Base-by-base conservation (phyloP, 306 rosid genomes). In the Macrotyloma uniflorum region DNA sequence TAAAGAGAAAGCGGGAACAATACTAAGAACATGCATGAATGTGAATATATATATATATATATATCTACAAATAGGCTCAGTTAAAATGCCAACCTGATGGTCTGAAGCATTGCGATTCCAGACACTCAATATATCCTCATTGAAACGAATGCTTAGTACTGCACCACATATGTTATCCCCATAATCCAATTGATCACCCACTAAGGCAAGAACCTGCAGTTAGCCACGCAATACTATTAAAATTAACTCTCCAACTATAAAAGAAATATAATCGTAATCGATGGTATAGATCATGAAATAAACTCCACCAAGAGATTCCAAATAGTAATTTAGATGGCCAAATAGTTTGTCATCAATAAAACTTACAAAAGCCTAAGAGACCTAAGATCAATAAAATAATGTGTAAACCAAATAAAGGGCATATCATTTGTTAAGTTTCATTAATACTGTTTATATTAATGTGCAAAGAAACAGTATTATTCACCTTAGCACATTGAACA, bases 91-190 rank as follows among this genome's bases (percentile, higher is more conserved):
- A 77, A 92, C 97, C 97, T 92, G 96, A 65, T 89, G 86, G 79
- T 94, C 93, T n/a, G 98, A 92, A 40, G 97, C 97, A 67, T 88
- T 84, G 73, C 97, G 88, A 51, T 94, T 94, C 98, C 98, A 94
- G 42, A 94, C 87, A 19, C 97, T 92, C 88, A 92, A 77, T 64
- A 92, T 94, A 62, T 94, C 97, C 91, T 92, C 98, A 2, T 89
- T 94, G 91, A 94, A 92, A 42, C 97, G 94, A 79, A 92, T 84
- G 88, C 97, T 94, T 80, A 94, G 91, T 35, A 94, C 98, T 0
- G 89, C 97, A 59, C 98, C 98, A 19, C 98, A 92, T 73, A 94
- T 86, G 88, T 92, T 87, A 74, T 91, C 95, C 72, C 98, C 95
- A 55, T 80, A 91, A 62, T 90, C 98, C 80, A 94, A 89, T 78